phyloP scores from a whole-genome alignment of 1,284 basidiomycete genomes.

The Flammula alnicola region DNA sequence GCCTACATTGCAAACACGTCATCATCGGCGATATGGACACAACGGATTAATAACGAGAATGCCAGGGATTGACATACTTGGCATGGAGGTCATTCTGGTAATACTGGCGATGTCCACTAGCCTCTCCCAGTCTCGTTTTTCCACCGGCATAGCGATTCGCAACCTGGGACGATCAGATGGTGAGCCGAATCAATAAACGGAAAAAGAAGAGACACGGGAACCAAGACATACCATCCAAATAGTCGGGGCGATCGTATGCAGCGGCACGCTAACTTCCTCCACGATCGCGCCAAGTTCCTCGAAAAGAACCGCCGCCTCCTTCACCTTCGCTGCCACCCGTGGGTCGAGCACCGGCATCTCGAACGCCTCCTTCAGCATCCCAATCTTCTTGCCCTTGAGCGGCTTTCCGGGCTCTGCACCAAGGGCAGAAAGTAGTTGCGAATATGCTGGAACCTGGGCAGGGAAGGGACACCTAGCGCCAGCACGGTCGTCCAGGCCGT shows the following conservation, averaged over 20 bases:
- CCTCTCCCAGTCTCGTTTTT: slow-evolving; percentile 22
- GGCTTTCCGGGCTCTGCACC: slow-evolving; percentile 20
- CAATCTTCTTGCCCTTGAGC: slow-evolving; percentile 42
- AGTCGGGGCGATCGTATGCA: slow-evolving; percentile 29
- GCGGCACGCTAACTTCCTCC: slow-evolving; percentile 42
- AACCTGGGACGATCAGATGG: slow-evolving; percentile 4
- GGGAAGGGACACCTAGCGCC: slow-evolving; percentile 43
- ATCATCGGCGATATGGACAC: too few relatives aligned
- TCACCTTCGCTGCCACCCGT: slow-evolving; percentile 37
- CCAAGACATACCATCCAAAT: slow-evolving; percentile 26
- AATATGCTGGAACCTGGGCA: slow-evolving; percentile 42
- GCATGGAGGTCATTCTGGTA: slow-evolving; percentile 23
- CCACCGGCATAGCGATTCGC: slow-evolving; percentile 20
- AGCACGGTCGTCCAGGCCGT: slow-evolving; percentile 52
- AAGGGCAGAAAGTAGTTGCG: slow-evolving; percentile 24
- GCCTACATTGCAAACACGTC: too few relatives aligned
- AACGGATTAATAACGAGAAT: too few relatives aligned
- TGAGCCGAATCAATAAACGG: not conserved
- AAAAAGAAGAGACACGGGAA: not conserved
- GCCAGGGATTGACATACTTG: slow-evolving; percentile 14
- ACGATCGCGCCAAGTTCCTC: slow-evolving; percentile 43
- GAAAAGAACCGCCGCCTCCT: slow-evolving; percentile 39
- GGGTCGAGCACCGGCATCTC: slow-evolving; percentile 37
- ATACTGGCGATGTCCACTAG: slow-evolving; percentile 21
- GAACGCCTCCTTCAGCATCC: slow-evolving; percentile 47